phyloP scores from a whole-genome alignment of 2,329 filamentous ascomycete species.

The Shiraia bambusicola region DNA sequence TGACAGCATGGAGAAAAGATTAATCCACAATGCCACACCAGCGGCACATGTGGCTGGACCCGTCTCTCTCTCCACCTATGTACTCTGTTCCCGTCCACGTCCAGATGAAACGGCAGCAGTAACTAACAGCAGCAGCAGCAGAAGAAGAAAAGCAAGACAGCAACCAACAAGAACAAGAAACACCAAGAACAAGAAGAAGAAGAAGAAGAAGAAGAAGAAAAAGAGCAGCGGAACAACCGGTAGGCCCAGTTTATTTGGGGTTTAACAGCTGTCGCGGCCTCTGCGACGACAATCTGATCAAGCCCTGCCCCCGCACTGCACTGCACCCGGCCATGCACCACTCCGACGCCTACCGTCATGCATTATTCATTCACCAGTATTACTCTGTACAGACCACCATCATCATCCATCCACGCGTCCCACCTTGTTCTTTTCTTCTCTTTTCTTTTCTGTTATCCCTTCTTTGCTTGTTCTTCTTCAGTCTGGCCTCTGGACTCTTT shows the following conservation, averaged over 20 bases:
- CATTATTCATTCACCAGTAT: constrained; percentile 10
- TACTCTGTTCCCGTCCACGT: neutral
- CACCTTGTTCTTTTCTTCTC: too few species aligned
- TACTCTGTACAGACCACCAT: too few species aligned
- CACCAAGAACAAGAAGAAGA: neutral
- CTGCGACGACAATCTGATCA: neutral
- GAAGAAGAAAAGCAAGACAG: too few species aligned
- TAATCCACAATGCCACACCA: neutral
- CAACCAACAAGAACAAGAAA: constrained; percentile 1
- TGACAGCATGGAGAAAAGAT: constrained; percentile 4
- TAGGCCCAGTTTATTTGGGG: neutral
- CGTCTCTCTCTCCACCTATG: constrained; percentile 1
- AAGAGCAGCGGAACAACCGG: constrained; percentile 6
- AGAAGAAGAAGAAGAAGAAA: too few species aligned
- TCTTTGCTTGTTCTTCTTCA: too few species aligned
- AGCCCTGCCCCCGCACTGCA: constrained; percentile 1
- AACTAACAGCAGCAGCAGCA: too few species aligned
- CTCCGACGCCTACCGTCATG: constrained; percentile 4
- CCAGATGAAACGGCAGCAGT: neutral
- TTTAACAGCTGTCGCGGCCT: constrained; percentile 12
- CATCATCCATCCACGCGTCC: too few species aligned
- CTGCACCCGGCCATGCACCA: constrained; percentile 6
- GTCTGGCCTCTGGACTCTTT: too few species aligned
- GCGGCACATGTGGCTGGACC: neutral
- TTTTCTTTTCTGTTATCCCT: too few species aligned